Evolutionary conservation across 208 protist species (phyloP).

Genomic region (Vickermania ingenoplastis): DNA sequence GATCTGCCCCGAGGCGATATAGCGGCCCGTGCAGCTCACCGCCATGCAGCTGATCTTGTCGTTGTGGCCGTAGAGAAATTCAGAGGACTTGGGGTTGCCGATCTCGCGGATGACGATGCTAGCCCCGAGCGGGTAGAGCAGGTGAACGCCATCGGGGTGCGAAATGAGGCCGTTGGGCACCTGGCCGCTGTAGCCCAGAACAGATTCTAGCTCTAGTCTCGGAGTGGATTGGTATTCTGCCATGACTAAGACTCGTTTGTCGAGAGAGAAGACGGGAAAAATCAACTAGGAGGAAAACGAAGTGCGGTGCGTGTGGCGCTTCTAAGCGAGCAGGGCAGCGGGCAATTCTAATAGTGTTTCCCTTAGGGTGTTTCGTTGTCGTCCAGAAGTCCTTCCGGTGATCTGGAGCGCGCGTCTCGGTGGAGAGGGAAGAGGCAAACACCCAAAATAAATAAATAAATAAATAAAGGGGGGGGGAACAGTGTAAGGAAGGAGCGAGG

Average conservation of each 20-base stretch:
- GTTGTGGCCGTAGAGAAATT: conserved; percentile 93
- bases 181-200: conserved; percentile 78
- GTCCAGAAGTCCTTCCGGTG: no score
- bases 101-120: conserved; percentile 89
- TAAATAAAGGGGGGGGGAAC: no score
- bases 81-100: conserved; percentile 55
- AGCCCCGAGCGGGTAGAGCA: conserved; percentile 90
- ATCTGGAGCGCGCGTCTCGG: no score
- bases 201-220: conserved; percentile 67
- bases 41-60: conserved; percentile 91
- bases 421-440: no score
- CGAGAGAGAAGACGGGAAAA: no score
- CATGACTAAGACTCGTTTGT: conserved; percentile 14
- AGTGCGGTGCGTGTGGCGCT: no score
- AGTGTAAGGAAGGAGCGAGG: no score
- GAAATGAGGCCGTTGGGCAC: conserved; percentile 76
- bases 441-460: no score
- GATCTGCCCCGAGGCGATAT: conserved; percentile 91
- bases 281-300: not conserved
- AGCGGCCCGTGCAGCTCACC: conserved; percentile 83
- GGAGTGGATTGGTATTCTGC: conserved; percentile 53
- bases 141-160: conserved; percentile 83
- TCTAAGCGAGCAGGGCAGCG: no score
- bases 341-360: no score
- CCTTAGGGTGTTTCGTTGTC: no score